Conservation (phyloP, 1,284 basidiomycete genomes). For the Cryptococcus floricola region DNA sequence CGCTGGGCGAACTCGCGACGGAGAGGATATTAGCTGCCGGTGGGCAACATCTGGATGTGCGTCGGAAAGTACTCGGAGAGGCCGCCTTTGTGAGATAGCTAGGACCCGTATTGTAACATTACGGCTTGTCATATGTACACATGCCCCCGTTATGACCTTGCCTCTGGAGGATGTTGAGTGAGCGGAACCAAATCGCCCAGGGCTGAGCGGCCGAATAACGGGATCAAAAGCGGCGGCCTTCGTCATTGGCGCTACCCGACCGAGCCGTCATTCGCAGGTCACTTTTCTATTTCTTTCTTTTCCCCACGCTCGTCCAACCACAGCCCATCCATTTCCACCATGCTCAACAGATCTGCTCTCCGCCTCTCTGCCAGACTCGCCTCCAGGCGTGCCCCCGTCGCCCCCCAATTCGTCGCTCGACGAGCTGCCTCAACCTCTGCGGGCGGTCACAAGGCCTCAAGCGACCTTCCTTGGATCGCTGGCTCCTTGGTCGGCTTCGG, state of each 20-base stretch:
- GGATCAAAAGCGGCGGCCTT: too few species aligned
- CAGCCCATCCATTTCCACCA: not conserved
- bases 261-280: too few species aligned
- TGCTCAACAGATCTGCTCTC: not conserved
- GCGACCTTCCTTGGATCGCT: conserved; percentile 18
- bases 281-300: not conserved
- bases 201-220: too few species aligned
- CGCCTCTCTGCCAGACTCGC: not conserved
- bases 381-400: not conserved
- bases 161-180: too few species aligned
- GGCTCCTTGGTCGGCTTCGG: conserved; percentile 21
- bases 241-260: too few species aligned
- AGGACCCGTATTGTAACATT: too few species aligned
- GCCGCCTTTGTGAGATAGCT: not conserved
- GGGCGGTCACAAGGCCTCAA: not conserved
- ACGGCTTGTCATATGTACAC: too few species aligned
- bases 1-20: conserved; percentile 67
- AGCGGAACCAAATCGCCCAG: too few species aligned
- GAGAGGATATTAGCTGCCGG: conserved; percentile 55
- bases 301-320: not conserved
- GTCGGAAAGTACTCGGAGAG: conserved; percentile 43
- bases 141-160: too few species aligned
- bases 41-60: conserved; percentile 22
- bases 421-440: conserved; percentile 14
- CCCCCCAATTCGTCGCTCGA: conserved; percentile 7